Evolutionary conservation across 2,329 filamentous ascomycete species (phyloP), one percentile per base, ranked within the genome.

Genomic region (Epichloe aotearoae): DNA sequence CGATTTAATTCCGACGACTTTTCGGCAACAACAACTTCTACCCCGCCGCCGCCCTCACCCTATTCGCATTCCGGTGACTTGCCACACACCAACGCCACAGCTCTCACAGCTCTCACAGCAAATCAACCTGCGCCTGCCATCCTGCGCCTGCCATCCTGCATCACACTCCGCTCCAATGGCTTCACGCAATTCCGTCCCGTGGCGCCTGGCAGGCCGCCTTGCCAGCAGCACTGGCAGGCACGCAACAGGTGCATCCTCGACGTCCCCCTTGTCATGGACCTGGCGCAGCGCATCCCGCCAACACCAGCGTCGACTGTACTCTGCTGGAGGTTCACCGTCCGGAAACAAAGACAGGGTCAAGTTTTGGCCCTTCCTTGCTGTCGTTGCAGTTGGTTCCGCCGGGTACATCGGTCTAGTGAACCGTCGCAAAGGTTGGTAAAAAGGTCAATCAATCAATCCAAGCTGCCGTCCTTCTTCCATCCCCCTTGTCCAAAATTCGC

Each of bases 311-410:
- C 52, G 52, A 6, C 45, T 44, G 26, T 81, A 73, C 56, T 73
- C 71, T 49, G 67, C 70, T 14, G 60, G 68, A 40, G 43, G 44
- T 2, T 15, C 30, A 8, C 26, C 49, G 12, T 42, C 67, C 67
- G 10, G 62, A 38, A 63, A 65, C 43, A 58, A 61, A 42, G 65
- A 60, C 49, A 62, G 58, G 43, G 61, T 79, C 68, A 79, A 78
- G 64, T 79, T 80, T 62, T 79, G 75, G 75, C 76, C 76, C 2
- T 79, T 80, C 55, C n/a, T 75, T 44, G 62, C 66, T 48, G 66
- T 80, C 56, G 71, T 78, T 55, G 70, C 64, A 34, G 56, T 73
- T 15, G 72, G 74, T 46, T 68, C 69, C 7, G 70, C 69, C 14
- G 74, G 71, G 23, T 80, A 79, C 61, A 62, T 73, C 34, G 62